phyloP scores from a whole-genome alignment of 495 filamentous ascomycete species.

The Tetracladium setigerum region DNA sequence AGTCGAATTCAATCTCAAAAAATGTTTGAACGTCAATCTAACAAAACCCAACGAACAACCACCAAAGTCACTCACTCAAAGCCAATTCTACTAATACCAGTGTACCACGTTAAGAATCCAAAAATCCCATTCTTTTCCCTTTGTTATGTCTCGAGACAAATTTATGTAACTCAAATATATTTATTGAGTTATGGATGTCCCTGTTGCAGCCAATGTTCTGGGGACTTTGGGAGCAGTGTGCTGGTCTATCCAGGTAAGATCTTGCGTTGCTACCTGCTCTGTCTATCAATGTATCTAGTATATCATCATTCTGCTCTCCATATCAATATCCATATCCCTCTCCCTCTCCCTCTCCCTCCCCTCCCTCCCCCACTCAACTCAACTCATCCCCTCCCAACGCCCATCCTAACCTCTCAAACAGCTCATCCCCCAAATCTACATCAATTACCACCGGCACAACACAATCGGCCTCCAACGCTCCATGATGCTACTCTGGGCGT shows the following conservation, averaged over 20 bases:
- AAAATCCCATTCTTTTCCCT: no score
- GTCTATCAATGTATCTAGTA: constrained; percentile 4
- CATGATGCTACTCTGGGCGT: constrained; percentile 64
- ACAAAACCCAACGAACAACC: no score
- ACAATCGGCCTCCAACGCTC: constrained; percentile 50
- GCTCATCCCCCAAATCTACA: constrained; percentile 57
- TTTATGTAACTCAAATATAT: background rate
- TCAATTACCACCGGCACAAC: constrained; percentile 54
- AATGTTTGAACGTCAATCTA: no score
- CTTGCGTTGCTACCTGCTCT: constrained; percentile 11
- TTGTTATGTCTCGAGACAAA: no score
- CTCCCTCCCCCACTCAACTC: constrained; percentile 2
- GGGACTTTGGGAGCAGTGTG: constrained; percentile 49
- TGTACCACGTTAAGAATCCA: no score
- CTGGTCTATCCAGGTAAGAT: constrained; percentile 11
- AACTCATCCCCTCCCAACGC: constrained; percentile 12
- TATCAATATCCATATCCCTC: background rate
- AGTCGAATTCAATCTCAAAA: no score
- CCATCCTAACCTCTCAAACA: constrained; percentile 20
- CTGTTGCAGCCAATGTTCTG: constrained; percentile 46
- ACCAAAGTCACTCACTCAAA: no score
- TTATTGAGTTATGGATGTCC: constrained; percentile 36
- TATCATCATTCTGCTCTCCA: background rate
- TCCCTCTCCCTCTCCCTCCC: background rate
- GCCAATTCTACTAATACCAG: no score